phyloP scores from a whole-genome alignment of 345 rosid genomes.

The Lepidium didymum region DNA sequence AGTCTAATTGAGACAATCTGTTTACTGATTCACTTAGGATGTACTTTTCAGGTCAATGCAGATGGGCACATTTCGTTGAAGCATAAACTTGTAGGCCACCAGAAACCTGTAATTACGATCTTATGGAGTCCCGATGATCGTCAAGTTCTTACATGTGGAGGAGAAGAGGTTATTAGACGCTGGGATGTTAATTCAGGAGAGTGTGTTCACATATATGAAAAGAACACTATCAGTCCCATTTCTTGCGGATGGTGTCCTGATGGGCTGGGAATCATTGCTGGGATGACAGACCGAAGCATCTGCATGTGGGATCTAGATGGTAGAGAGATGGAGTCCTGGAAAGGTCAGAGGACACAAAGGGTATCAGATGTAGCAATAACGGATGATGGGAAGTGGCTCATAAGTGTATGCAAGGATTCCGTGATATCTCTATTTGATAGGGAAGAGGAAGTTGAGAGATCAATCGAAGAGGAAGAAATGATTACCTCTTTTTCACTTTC shows the following conservation, averaged over 20 bases:
- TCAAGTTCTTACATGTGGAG: conserved; percentile 66
- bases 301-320: conserved; percentile 71
- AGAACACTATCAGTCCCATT: conserved; percentile 42
- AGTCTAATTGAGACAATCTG: neutral
- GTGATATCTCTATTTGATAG: conserved; percentile 50
- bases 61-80: conserved; percentile 41
- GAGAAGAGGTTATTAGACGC: conserved; percentile 52
- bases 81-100: conserved; percentile 48
- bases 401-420: conserved; percentile 46
- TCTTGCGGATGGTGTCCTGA: conserved; percentile 75
- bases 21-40: conserved; percentile 9
- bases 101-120: conserved; percentile 43
- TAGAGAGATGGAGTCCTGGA: conserved; percentile 59
- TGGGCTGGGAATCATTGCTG: conserved; percentile 45
- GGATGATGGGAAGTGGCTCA: conserved; percentile 55
- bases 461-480: conserved; percentile 54
- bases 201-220: conserved; percentile 47
- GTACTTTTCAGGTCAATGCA: conserved; percentile 33
- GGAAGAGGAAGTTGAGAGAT: conserved; percentile 44
- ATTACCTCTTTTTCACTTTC: conserved; percentile 68
- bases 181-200: conserved; percentile 62
- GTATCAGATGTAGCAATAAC: conserved; percentile 64
- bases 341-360: conserved; percentile 49
- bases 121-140: conserved; percentile 62
- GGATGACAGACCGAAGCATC: conserved; percentile 55